phyloP scores from a whole-genome alignment of 1,139 yeast species.

The Magnusiomyces tetraspermus region DNA sequence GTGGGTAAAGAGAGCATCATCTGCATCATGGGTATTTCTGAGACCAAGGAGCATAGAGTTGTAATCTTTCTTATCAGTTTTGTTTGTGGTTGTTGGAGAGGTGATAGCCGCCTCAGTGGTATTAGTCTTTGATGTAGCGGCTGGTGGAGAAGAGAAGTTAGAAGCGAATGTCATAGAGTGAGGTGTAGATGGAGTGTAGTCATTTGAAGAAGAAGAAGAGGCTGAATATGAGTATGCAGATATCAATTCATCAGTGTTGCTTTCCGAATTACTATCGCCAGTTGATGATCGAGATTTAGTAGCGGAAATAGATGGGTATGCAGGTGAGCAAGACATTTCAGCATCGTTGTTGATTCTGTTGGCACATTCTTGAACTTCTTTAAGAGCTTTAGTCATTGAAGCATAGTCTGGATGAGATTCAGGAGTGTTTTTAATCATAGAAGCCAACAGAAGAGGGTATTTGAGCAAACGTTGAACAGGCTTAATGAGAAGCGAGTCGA shows the following conservation, averaged over 20 bases:
- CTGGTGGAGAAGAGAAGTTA: not conserved
- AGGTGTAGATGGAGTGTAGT: not conserved
- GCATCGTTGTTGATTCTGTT: slow-evolving; percentile 25
- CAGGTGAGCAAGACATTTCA: slow-evolving; percentile 7
- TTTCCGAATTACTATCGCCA: no score
- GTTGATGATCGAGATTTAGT: no score
- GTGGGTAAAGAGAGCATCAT: slow-evolving; percentile 18
- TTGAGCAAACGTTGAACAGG: slow-evolving; percentile 38
- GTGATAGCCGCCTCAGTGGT: not conserved
- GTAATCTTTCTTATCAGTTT: slow-evolving; percentile 6
- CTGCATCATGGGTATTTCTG: slow-evolving; percentile 19
- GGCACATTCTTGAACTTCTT: slow-evolving; percentile 23
- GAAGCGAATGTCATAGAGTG: slow-evolving; percentile 1
- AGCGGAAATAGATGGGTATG: no score
- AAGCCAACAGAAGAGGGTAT: slow-evolving; percentile 33
- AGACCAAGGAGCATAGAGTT: slow-evolving; percentile 15
- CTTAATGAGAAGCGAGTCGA: slow-evolving; percentile 36
- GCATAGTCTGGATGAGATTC: slow-evolving; percentile 28
- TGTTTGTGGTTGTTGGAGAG: not conserved
- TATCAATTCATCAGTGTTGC: no score
- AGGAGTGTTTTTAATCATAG: slow-evolving; percentile 26
- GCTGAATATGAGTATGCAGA: no score
- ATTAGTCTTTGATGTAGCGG: not conserved
- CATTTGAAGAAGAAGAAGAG: not conserved
- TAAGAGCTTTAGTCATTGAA: slow-evolving; percentile 24